Base-by-base conservation (phyloP, 805 yeast genomes). In the Candida nanaspora region DNA sequence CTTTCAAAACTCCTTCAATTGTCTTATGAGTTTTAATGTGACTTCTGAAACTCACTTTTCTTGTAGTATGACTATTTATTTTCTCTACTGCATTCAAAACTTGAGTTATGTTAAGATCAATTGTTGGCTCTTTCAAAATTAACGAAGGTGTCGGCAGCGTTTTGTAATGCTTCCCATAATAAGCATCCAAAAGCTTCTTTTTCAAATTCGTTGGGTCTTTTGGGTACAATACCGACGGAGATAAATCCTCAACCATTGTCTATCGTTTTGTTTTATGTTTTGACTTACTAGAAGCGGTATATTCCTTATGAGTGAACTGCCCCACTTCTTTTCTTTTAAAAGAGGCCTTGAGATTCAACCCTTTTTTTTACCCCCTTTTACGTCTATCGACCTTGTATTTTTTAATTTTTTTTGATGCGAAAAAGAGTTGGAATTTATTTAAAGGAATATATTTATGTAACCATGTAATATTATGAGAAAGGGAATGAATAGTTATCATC, bases 21-120 rank as follows among this genome's bases (percentile, higher is more conserved):
- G 84, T 72, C 56, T 85, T 84, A 56, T 82, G 88, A 0, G 93
- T 85, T 57, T 84, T 84, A 19, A 84, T 77, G 54, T 83, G 88
- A 3, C 84, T 81, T 44, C 94, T 66, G 55, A 83, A 82, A 59
- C 56, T 3, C 78, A 66, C 43, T 67, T 65, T 1, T 74, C 20
- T 30, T 8, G 5, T 20, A 23, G 13, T 11, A 3, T 16, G 14
- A 11, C 22, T 26, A 15, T 44, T 41, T n/a, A 38, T 34, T 11
- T 19, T 30, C 18, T 35, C 40, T 8, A 44, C 23, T 10, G 38
- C 35, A 4, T 25, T 21, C 21, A 44, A 27, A 2, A 44, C 22
- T n/a, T 35, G 38, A 6, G 15, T 31, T 19, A 44, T 38, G 25
- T 44, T 44, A 7, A 16, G 25, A 26, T 44, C 46, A 10, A 44